phyloP scores from a whole-genome alignment of 768 basidiomycete genomes.

The Termitomyces sp. region DNA sequence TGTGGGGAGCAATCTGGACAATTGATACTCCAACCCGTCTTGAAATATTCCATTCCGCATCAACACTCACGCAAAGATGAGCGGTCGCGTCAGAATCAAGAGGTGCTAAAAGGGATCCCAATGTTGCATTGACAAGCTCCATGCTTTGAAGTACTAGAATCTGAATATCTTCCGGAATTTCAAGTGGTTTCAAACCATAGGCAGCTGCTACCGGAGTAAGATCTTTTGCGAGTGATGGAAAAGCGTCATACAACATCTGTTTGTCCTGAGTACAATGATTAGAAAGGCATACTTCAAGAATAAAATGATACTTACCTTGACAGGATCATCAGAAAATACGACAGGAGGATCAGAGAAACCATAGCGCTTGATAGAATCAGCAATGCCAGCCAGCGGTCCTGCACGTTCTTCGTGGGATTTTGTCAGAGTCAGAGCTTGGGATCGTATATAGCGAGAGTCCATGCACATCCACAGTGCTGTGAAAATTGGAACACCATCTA shows the following conservation, averaged over 20 bases:
- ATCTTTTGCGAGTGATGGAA: constrained; percentile 3
- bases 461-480: constrained; percentile 23
- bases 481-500: constrained; percentile 18
- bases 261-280: constrained; percentile 1
- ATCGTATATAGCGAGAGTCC: constrained; percentile 15
- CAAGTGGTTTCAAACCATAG: neutral
- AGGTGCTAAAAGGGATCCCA: too few species aligned
- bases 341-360: neutral
- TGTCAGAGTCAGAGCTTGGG: constrained; percentile 18
- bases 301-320: constrained; percentile 4
- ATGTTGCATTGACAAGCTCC: too few species aligned
- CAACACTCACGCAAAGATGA: too few species aligned
- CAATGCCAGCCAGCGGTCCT: neutral
- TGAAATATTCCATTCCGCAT: too few species aligned
- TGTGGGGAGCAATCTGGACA: too few species aligned
- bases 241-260: neutral
- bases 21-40: too few species aligned
- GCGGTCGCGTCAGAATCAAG: too few species aligned
- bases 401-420: constrained; percentile 14
- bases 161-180: neutral
- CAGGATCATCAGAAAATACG: constrained; percentile 9
- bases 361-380: constrained; percentile 2
- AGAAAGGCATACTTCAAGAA: neutral
- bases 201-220: constrained; percentile 2
- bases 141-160: neutral